A percentile compares a stretch with the other conserved stretches of the same genome.
Conservation (phyloP, 495 filamentous ascomycete genomes). For the Tuber melanosporum region DNA sequence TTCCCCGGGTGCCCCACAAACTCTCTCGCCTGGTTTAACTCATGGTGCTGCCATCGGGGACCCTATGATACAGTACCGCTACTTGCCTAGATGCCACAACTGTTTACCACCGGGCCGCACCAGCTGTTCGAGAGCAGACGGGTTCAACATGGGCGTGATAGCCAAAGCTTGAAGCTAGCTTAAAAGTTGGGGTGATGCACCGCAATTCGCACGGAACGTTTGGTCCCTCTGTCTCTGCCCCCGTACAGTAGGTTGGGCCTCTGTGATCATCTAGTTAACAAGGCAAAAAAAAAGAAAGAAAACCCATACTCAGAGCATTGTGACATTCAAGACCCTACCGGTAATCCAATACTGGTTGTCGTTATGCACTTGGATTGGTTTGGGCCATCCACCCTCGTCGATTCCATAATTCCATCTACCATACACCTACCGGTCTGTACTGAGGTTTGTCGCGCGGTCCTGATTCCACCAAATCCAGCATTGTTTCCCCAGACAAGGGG, state of each 20-base stretch:
- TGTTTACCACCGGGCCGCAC: background rate
- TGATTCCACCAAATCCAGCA: background rate
- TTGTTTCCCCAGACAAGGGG: background rate
- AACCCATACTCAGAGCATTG: background rate
- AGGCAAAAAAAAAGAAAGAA: background rate
- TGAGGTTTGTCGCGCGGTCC: background rate
- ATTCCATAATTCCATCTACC: background rate
- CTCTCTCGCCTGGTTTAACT: too few relatives aligned
- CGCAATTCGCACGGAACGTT: background rate
- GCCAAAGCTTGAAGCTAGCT: background rate
- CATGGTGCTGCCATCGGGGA: too few relatives aligned
- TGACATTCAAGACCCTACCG: background rate
- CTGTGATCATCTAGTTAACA: background rate
- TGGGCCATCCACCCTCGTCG: background rate
- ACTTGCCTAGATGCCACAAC: background rate
- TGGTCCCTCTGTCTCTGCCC: background rate
- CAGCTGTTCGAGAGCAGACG: background rate
- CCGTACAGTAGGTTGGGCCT: background rate
- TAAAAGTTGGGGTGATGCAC: background rate
- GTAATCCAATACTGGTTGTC: background rate
- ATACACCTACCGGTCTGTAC: background rate
- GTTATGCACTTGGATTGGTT: background rate
- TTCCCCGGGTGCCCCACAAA: background rate
- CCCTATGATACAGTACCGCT: too few relatives aligned
- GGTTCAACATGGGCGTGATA: background rate